Conservation (phyloP, 2,329 filamentous ascomycete genomes). For the Sphaerulina populicola region DNA sequence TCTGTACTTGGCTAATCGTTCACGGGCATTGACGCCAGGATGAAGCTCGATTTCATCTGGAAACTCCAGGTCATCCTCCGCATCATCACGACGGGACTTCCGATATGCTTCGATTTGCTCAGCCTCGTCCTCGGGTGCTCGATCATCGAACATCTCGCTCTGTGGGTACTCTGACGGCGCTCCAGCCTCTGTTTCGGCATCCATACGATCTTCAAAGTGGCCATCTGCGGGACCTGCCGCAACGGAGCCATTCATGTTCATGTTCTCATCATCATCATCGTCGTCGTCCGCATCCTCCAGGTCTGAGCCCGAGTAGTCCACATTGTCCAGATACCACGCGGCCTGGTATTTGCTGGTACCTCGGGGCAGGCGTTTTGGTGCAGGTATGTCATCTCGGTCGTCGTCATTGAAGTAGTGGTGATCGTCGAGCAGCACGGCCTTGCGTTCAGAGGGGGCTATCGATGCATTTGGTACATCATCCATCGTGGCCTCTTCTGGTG, state of each 20-base stretch:
- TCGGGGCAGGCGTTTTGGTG: slow-evolving; percentile 69
- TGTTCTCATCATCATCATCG: slow-evolving; percentile 48
- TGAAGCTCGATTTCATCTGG: slow-evolving; percentile 94
- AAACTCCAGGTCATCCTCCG: slow-evolving; percentile 82
- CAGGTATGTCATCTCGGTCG: slow-evolving; percentile 52
- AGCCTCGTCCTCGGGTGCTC: slow-evolving; percentile 72
- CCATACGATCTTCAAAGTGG: slow-evolving; percentile 43
- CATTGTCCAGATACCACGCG: slow-evolving; percentile 80
- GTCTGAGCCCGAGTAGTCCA: slow-evolving; percentile 80
- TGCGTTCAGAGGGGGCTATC: slow-evolving; percentile 47
- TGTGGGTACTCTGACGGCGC: slow-evolving; percentile 79
- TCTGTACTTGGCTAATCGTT: slow-evolving; percentile 76
- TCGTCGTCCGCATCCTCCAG: slow-evolving; percentile 63
- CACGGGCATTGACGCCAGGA: slow-evolving; percentile 74
- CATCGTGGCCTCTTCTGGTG: slow-evolving; percentile 80
- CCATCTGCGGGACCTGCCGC: slow-evolving; percentile 71
- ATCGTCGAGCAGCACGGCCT: slow-evolving; percentile 87
- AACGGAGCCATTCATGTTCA: slow-evolving; percentile 44
- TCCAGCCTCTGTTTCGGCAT: slow-evolving; percentile 54
- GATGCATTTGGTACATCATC: slow-evolving; percentile 51
- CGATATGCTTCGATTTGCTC: slow-evolving; percentile 76
- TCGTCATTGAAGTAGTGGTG: slow-evolving; percentile 98
- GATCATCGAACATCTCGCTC: slow-evolving; percentile 82
- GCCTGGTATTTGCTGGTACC: slow-evolving; percentile 92
- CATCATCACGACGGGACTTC: slow-evolving; percentile 63